A percentile compares a stretch with the other conserved stretches of the same genome.
Evolutionary conservation across 495 filamentous ascomycete genomes (phyloP).

Genomic region (Extremus antarcticus): DNA sequence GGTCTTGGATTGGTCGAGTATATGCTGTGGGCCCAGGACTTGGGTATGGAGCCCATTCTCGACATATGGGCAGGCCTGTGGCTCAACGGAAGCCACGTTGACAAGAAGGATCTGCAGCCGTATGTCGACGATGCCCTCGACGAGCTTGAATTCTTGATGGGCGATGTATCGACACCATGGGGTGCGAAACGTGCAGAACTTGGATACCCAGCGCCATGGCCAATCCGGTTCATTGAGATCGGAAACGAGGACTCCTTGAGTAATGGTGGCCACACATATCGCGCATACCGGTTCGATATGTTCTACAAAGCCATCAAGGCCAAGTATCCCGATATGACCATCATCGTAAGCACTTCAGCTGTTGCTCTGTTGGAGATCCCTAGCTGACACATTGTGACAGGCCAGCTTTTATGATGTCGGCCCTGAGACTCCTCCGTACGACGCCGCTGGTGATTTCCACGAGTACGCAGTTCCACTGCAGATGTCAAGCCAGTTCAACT

Average conservation of each 20-base stretch:
- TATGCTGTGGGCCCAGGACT: slow-evolving; percentile 27
- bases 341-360: slow-evolving; percentile 50
- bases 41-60: slow-evolving; percentile 27
- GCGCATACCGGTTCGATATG: slow-evolving; percentile 43
- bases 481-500: slow-evolving; percentile 44
- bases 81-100: slow-evolving; percentile 25
- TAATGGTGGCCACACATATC: slow-evolving; percentile 43
- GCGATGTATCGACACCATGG: slow-evolving; percentile 43
- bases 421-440: slow-evolving; percentile 9
- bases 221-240: slow-evolving; percentile 50
- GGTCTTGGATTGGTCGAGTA: slow-evolving; percentile 30
- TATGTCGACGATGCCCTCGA: slow-evolving; percentile 53
- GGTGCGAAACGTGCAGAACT: slow-evolving; percentile 46
- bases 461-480: slow-evolving; percentile 40
- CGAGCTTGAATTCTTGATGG: slow-evolving; percentile 56
- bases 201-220: slow-evolving; percentile 48
- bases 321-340: slow-evolving; percentile 50
- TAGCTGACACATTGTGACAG: not conserved
- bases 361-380: not conserved
- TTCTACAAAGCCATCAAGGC: slow-evolving; percentile 47
- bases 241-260: slow-evolving; percentile 52
- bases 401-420: slow-evolving; percentile 11
- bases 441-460: slow-evolving; percentile 27
- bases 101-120: slow-evolving; percentile 22
- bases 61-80: slow-evolving; percentile 27